Evolutionary conservation across 2,329 filamentous ascomycete genomes (phyloP).

Genomic region (Sporothrix protearum): DNA sequence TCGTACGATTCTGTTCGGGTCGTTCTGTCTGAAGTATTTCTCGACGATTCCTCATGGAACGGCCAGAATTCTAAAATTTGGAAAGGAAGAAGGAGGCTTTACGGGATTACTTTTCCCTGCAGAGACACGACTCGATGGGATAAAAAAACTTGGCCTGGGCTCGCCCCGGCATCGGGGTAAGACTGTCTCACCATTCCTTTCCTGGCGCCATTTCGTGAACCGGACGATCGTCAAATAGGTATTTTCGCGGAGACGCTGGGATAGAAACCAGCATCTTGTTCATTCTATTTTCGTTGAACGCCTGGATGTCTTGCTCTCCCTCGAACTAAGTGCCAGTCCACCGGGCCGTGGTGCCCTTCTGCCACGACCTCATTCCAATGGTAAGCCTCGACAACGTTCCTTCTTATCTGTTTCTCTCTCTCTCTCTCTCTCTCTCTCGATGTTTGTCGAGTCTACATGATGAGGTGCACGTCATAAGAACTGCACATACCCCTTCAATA

Average conservation of each 20-base stretch:
- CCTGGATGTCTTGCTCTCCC: background rate
- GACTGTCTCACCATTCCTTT: background rate
- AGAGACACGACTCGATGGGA: background rate
- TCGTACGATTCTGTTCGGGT: background rate
- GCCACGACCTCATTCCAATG: background rate
- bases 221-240: background rate
- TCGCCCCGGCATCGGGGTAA: background rate
- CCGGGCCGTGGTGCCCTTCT: background rate
- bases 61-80: background rate
- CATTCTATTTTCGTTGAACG: background rate
- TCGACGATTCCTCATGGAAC: background rate
- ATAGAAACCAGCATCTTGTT: background rate
- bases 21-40: background rate
- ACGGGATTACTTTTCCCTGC: too few relatives aligned
- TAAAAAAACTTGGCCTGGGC: background rate
- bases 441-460: constrained; percentile 32
- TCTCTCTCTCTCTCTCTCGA: background rate
- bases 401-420: too few relatives aligned
- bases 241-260: background rate
- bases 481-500: constrained; percentile 33
- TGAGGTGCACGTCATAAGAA: constrained; percentile 36
- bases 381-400: too few relatives aligned
- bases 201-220: background rate
- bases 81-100: background rate
- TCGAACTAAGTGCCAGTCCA: background rate